Evolutionary conservation across 2,329 filamentous ascomycete species (phyloP).

Genomic region (Acrocalymma vagum): DNA sequence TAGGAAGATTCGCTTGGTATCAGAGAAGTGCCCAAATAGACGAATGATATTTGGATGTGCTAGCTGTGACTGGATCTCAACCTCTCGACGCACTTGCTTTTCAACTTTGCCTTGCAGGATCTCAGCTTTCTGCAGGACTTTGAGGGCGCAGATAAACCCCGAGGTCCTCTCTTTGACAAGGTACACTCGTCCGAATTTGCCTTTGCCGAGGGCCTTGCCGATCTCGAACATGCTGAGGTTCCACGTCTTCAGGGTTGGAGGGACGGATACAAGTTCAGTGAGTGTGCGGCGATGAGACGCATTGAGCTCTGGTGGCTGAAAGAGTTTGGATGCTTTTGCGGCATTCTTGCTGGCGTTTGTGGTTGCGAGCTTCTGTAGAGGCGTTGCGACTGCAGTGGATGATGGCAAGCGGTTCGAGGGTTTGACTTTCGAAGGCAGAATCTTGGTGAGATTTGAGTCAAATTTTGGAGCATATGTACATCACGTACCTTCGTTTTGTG

Average conservation of each 20-base stretch:
- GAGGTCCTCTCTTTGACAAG: conserved; percentile 78
- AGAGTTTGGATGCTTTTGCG: conserved; percentile 54
- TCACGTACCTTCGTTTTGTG: conserved; percentile 78
- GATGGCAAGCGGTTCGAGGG: conserved; percentile 52
- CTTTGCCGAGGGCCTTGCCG: conserved; percentile 80
- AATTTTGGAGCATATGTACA: conserved; percentile 5
- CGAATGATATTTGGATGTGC: conserved; percentile 83
- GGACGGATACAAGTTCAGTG: conserved; percentile 57
- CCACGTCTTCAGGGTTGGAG: conserved; percentile 60
- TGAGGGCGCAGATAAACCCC: conserved; percentile 82
- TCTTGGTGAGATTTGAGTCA: conserved; percentile 45
- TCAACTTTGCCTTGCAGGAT: conserved; percentile 79
- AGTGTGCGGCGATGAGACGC: conserved; percentile 51
- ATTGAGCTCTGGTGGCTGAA: conserved; percentile 69
- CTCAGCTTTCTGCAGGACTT: conserved; percentile 83
- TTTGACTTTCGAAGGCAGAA: conserved; percentile 57
- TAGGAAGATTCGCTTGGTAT: conserved; percentile 82
- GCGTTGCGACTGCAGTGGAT: conserved; percentile 72
- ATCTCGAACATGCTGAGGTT: conserved; percentile 93
- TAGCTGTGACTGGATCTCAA: conserved; percentile 86
- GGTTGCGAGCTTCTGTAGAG: conserved; percentile 84
- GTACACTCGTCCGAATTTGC: conserved; percentile 85
- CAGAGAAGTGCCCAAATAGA: conserved; percentile 84
- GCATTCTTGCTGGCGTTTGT: conserved; percentile 68
- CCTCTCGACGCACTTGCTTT: conserved; percentile 83